Base-by-base conservation (phyloP, 768 basidiomycete species). In the Lactarius akahatsu region DNA sequence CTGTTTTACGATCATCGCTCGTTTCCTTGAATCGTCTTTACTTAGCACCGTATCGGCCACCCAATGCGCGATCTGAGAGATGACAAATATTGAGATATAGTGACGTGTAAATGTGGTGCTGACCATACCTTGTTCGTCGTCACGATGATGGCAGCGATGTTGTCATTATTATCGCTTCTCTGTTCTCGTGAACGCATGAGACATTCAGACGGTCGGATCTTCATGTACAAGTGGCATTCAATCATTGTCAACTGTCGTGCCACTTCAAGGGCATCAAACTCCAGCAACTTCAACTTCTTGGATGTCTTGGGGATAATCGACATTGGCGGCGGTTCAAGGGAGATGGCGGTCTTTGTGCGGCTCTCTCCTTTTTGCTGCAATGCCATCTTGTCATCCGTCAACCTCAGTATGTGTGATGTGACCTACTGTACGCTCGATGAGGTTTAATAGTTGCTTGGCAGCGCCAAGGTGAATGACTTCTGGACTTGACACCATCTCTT, bases 221-320 rank as follows among this genome's bases (percentile, higher is more conserved):
- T 88, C 77, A 90, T 89, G 78, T 94, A 98, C 50, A 96, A 78
- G 57, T 83, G 80, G 69, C 89, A 91, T 76, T 98, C 96, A 80
- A 96, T 82, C 66, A 97, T 87, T 1, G 96, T 98, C 67, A 98
- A 78, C 75, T 98, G 96, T 34, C 96, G 84, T 0, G 96, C 96
- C 20, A 98, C 76, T 76, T 98, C 96, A 63, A 94, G 77, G 1
- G 95, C 82, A 70, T 96, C 91, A 58, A 98, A 85, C 73, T 98
- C 96, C 26, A 86, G 77, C 13, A 98, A 79, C 69, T 92, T 94
- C 66, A 96, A 76, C 76, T 86, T 90, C 78, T 86, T 88, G 66
- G 77, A 80, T 45, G 82, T 78, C 75, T 86, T 90, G 1, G 94
- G 94, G 10, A 87, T 61, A 63, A 96, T 87, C 3, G 94, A 83